Conservation (phyloP, 1,284 basidiomycete genomes). For the Naganishia liquefaciens region DNA sequence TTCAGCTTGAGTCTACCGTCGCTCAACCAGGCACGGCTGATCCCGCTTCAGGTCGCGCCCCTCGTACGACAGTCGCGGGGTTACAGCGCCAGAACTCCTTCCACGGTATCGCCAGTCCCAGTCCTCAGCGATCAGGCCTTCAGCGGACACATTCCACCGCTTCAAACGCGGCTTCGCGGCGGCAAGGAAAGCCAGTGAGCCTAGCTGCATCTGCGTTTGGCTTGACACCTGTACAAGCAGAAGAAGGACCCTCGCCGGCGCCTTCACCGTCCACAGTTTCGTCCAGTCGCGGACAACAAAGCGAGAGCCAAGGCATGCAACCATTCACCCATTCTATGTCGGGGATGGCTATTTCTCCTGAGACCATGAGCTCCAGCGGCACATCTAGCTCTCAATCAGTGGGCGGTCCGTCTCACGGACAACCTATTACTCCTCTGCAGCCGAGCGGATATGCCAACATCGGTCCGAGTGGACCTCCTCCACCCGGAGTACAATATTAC, state of each 20-base stretch:
- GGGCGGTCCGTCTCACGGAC: conserved; percentile 36
- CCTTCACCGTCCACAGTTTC: conserved; percentile 36
- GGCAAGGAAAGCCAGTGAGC: conserved; percentile 40
- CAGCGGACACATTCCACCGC: conserved; percentile 34
- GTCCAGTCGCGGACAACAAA: conserved; percentile 37
- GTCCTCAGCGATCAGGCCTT: conserved; percentile 26
- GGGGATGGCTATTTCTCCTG: conserved; percentile 46
- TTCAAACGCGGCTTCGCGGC: conserved; percentile 35
- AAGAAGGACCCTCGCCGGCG: conserved; percentile 36
- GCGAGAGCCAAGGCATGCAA: conserved; percentile 34
- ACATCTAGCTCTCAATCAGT: conserved; percentile 33
- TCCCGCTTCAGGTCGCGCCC: conserved; percentile 43
- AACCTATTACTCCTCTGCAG: conserved; percentile 39
- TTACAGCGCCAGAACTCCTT: conserved; percentile 46
- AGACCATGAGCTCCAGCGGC: conserved; percentile 33
- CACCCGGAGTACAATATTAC: conserved; percentile 33
- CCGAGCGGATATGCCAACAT: conserved; percentile 35
- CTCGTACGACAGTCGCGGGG: conserved; percentile 39
- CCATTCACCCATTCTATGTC: conserved; percentile 42
- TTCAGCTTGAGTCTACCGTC: conserved; percentile 17
- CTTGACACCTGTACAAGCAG: conserved; percentile 42
- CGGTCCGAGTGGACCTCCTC: conserved; percentile 18
- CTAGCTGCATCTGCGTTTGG: conserved; percentile 49
- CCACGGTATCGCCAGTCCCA: conserved; percentile 36
- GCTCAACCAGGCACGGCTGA: conserved; percentile 36